Base-by-base conservation (phyloP, 345 rosid species). In the Lepidium didymum region DNA sequence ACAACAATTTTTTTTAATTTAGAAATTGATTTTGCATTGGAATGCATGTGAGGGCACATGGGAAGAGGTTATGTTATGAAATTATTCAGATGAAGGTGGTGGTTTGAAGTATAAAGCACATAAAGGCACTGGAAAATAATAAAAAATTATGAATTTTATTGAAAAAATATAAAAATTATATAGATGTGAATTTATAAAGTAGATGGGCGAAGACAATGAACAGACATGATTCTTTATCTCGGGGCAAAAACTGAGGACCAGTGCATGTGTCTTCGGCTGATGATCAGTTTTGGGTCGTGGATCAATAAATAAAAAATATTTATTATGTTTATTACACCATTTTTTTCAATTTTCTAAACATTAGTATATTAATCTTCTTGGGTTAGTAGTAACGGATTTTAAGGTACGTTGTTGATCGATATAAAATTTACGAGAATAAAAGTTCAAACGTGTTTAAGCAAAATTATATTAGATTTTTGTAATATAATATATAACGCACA, bases 11-110 rank as follows among this genome's bases (percentile, higher is more conserved):
- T 29, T 2, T 19, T 19, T 5, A 6, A 29, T 29, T 29, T 29
- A 29, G 6, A 27, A 6, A 5, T 29, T 29, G 33, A 6, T 5
- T 29, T 29, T 29, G 33, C 44, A 77, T 69, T 73, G 86, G 77
- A 67, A 74, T 63, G 65, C 78, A 75, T 75, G 78, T 75, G 74
- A 74, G 37, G 49, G 69, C 78, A 75, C 78, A 75, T 61, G 65
- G 74, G 64, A 64, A 46, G 75, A 70, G 75, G 68, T 62, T 59
- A 50, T 76, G 47, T 69, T 67, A 52, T 72, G 69, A 64, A 16
- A 23, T 35, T 18, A 49, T 56, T 41, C 74, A 67, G 33, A 29
- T 57, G 62, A 38, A 11, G 15, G 60, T 35, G 33, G 62, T 36
- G 45, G 62, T 56, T 56, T 55, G 69, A 81, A 73, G 84, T 64